Evolutionary conservation across 495 filamentous ascomycete species (phyloP), one percentile per base, ranked within the genome.

Genomic region (Neurospora tetraspora): DNA sequence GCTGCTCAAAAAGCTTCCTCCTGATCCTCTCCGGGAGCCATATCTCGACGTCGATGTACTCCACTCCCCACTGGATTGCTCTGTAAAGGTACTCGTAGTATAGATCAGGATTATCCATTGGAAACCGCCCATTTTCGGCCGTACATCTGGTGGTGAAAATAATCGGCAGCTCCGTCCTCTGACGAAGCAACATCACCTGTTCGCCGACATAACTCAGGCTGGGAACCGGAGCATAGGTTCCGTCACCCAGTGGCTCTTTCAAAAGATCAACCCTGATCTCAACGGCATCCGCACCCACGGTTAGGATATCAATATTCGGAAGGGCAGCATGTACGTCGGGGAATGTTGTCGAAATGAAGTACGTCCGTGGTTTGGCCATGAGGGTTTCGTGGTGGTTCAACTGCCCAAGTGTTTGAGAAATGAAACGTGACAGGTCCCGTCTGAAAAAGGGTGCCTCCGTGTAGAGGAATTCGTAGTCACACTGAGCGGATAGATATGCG

Each of bases 41-140:
- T 68, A 94, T 79, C 80, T 96, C 93, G 16, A 96, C 92, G 74
- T 96, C 93, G 68, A 96, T 90, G 79, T 94, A 96, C 78, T 94
- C 92, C 40, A 92, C 91, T 4, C 93, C 93, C 92, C 92, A 94
- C 73, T 93, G 91, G 68, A 94, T 91, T 0, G 92, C 93, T 18
- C 91, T 86, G 69, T 87, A 90, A 2, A 96, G 86, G 78, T 94
- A 94, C 70, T 89, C 86, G 80, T 91, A 92, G 80, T 90, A 94
- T 45, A 94, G 74, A 8, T 82, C 80, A 18, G 92, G 92, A 74
- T 94, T 87, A 59, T 92, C 91, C 89, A 93, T 93, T 2, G 93
- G 92, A 73, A 94, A 96, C 20, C 89, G 87, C 27, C 92, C 93
- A 78, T 94, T 94, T 78, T 96, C 92, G 14, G 85, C 86, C 16